Evolutionary conservation across 2,329 filamentous ascomycete genomes (phyloP), one percentile per base, ranked within the genome.

Genomic region (Penicillium rolfsii): DNA sequence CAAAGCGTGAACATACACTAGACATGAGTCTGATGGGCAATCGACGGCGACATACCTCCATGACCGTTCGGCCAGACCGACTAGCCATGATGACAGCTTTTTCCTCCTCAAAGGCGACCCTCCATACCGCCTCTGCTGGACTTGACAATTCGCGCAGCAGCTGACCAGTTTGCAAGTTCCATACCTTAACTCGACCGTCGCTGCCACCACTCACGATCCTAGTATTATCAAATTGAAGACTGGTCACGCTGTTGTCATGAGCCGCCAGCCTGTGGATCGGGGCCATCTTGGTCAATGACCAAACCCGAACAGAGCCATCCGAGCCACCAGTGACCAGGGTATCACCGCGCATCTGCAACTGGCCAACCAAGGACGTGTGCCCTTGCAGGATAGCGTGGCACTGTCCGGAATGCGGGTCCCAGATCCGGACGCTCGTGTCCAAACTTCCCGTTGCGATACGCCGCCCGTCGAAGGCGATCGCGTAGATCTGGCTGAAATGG

Each of bases 401-500:
- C 75, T 91, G 89, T 43, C 93, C 93, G 70, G 91, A 92, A 53
- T 84, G 87, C 28, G 92, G 91, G 81, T 99, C 93, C 95, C 95
- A 99, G 64, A 99, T 96, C 65, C 95, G 85, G 28, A 99, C 94
- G 70, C 94, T 97, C 3, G 95, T 99, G 77, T 99, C 95, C 63
- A 99, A 81, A 76, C 93, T 97, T 55, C 95, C 95, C 9, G 95
- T 99, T 38, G 96, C 94, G 60, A 99, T 93, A 65, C 93, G 87
- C 68, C 89, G 89, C 41, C 95, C 95, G 74, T 99, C 95, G 77
- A 98, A 99, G 1, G 95, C 95, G 74, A 99, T 96, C 22, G 95
- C 95, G 75, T 99, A 99, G 60, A 99, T 99, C 74, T 99, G 95
- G 74, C 94, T 98, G 79, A 97, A 99, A 77, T 99, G 95, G 0